Evolutionary conservation across 495 filamentous ascomycete species (phyloP).

Genomic region (Neurospora pannonica): DNA sequence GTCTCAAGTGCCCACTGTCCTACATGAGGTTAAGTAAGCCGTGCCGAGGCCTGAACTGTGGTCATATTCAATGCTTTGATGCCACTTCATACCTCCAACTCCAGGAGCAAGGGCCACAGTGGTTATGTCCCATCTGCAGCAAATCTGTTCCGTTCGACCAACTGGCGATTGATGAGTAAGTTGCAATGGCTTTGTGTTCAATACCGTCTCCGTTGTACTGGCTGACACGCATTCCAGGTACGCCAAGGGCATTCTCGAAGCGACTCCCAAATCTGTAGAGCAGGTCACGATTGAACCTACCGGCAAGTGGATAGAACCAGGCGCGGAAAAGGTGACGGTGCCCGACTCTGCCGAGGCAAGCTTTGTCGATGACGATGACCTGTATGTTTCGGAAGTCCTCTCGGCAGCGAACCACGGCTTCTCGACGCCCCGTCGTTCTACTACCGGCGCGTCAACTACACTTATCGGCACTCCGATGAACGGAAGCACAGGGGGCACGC

Average conservation of each 20-base stretch:
- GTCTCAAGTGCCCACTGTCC: slow-evolving; percentile 84
- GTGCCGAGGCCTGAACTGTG: slow-evolving; percentile 69
- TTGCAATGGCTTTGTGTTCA: slow-evolving; percentile 1
- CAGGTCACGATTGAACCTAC: slow-evolving; percentile 86
- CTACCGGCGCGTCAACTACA: slow-evolving; percentile 1
- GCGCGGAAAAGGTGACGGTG: slow-evolving; percentile 18
- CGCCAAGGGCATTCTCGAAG: slow-evolving; percentile 72
- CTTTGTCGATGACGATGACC: slow-evolving; percentile 52
- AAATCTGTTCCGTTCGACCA: slow-evolving; percentile 72
- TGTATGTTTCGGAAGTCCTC: slow-evolving; percentile 53
- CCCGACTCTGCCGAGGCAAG: slow-evolving; percentile 12
- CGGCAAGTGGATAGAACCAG: slow-evolving; percentile 61
- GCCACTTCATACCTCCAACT: slow-evolving; percentile 86
- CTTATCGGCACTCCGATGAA: slow-evolving; percentile 20
- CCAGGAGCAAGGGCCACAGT: slow-evolving; percentile 92
- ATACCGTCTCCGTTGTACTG: background rate
- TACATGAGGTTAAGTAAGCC: slow-evolving; percentile 73
- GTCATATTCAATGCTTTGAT: slow-evolving; percentile 92
- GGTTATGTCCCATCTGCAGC: slow-evolving; percentile 87
- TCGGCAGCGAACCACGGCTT: slow-evolving; percentile 9
- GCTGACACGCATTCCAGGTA: slow-evolving; percentile 47
- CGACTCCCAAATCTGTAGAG: slow-evolving; percentile 58
- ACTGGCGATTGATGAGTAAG: slow-evolving; percentile 79
- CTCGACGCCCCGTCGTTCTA: slow-evolving; percentile 5
- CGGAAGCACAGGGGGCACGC: slow-evolving; percentile 15